A percentile compares a stretch with the other conserved stretches of the same genome.
Evolutionary conservation across 2,329 filamentous ascomycete species (phyloP).

Genomic region (Colletotrichum tofieldiae): DNA sequence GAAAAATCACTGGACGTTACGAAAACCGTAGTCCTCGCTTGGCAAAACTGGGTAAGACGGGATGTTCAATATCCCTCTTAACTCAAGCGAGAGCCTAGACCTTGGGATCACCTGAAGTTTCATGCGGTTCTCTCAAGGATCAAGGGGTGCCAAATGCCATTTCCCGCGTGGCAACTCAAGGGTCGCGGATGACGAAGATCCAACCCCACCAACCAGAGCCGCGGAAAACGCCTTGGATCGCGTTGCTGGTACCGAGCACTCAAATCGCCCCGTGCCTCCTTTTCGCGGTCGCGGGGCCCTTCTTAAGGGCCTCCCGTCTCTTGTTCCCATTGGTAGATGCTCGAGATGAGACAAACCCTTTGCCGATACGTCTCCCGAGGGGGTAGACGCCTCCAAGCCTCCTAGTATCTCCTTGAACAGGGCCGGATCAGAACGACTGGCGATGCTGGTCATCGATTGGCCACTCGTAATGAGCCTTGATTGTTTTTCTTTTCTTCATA

Average conservation of each 20-base stretch:
- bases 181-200: background rate
- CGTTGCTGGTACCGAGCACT: constrained; percentile 26
- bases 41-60: background rate
- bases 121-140: background rate
- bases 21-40: constrained; percentile 13
- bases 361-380: constrained; percentile 10
- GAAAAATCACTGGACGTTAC: constrained; percentile 17
- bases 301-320: background rate
- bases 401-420: background rate
- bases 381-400: background rate
- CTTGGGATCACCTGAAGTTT: background rate
- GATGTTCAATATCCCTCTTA: background rate
- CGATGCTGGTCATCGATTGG: constrained; percentile 2
- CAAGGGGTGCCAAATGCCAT: constrained; percentile 9
- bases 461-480: constrained; percentile 1
- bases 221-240: constrained; percentile 3
- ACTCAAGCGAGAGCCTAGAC: background rate
- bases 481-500: constrained; percentile 1
- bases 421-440: background rate
- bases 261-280: background rate
- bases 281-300: background rate
- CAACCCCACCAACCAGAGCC: constrained; percentile 30
- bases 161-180: constrained; percentile 35
- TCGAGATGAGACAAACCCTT: constrained; percentile 32
- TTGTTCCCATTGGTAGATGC: constrained; percentile 15